Conservation (phyloP, 345 rosid genomes). For the Citrus trifoliata region DNA sequence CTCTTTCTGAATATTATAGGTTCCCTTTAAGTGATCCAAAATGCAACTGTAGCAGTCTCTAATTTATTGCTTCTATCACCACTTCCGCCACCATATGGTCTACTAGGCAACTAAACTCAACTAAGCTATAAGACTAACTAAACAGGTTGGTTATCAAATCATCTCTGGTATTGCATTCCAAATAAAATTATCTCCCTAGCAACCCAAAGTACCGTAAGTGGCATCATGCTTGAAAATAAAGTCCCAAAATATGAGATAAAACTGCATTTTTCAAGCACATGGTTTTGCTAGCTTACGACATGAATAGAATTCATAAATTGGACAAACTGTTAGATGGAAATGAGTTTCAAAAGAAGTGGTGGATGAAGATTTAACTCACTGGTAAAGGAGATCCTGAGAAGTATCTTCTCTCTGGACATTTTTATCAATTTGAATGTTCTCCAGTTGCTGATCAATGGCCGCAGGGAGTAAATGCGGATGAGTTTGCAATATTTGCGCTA, state of each 20-base stretch:
- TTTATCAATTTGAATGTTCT: slow-evolving; percentile 61
- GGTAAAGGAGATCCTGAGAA: slow-evolving; percentile 59
- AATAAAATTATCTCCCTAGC: background rate
- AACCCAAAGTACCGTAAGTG: background rate
- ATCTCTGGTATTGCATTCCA: background rate
- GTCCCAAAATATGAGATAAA: background rate
- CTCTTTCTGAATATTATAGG: background rate
- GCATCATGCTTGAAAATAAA: background rate
- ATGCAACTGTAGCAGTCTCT: background rate
- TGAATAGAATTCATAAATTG: background rate
- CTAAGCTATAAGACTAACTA: background rate
- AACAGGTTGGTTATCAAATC: background rate
- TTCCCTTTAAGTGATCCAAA: background rate
- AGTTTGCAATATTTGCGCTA: slow-evolving; percentile 70
- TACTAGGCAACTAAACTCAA: background rate
- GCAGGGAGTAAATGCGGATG: slow-evolving; percentile 87
- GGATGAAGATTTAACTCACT: slow-evolving; percentile 41
- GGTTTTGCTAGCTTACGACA: background rate
- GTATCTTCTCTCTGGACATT: slow-evolving; percentile 40
- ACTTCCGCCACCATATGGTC: background rate
- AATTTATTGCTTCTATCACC: background rate
- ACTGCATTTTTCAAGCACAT: background rate
- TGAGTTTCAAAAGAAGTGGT: background rate
- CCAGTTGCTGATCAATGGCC: slow-evolving; percentile 87
- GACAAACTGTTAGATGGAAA: background rate